Evolutionary conservation across 2,329 filamentous ascomycete genomes (phyloP).

Genomic region (Coleophoma eucalyptorum): DNA sequence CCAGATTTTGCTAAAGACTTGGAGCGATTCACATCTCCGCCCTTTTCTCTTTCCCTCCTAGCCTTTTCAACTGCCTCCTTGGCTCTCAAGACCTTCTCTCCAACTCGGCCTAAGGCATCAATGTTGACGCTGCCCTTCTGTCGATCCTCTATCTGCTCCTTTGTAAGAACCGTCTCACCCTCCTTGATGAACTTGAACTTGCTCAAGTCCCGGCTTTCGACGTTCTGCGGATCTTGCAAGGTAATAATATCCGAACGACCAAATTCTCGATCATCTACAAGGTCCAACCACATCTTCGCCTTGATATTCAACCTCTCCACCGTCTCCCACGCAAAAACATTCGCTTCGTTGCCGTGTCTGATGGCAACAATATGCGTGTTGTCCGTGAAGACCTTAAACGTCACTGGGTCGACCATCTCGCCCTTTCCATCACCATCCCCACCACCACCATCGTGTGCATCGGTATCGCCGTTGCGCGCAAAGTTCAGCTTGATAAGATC

Average conservation of each 20-base stretch:
- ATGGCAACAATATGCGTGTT: slow-evolving; percentile 96
- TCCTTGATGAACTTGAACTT: slow-evolving; percentile 88
- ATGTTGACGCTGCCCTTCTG: slow-evolving; percentile 71
- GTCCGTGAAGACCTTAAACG: slow-evolving; percentile 95
- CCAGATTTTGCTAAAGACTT: slow-evolving; percentile 33
- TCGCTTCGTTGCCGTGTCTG: slow-evolving; percentile 74
- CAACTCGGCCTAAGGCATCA: slow-evolving; percentile 71
- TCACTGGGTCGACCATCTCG: slow-evolving; percentile 93
- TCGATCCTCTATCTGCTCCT: slow-evolving; percentile 66
- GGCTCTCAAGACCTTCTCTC: slow-evolving; percentile 81
- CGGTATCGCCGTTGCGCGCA: slow-evolving; percentile 76
- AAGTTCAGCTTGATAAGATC: slow-evolving; percentile 92
- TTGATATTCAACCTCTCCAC: slow-evolving; percentile 95
- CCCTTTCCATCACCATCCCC: slow-evolving; percentile 56
- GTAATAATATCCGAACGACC: slow-evolving; percentile 90
- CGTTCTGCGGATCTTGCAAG: slow-evolving; percentile 90
- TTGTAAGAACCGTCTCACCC: slow-evolving; percentile 65
- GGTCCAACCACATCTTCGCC: slow-evolving; percentile 89
- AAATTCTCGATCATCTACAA: slow-evolving; percentile 85
- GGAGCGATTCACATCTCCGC: slow-evolving; percentile 53
- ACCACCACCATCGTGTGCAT: slow-evolving; percentile 38
- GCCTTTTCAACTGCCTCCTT: slow-evolving; percentile 93
- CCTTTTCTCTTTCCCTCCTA: slow-evolving; percentile 65
- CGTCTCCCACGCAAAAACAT: slow-evolving; percentile 96
- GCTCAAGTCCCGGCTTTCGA: slow-evolving; percentile 76